These are phyloP conservation scores for Clitoria ternatea DNA, from an alignment of 306 rosid genomes.

Conservation along the genomic window DNA sequence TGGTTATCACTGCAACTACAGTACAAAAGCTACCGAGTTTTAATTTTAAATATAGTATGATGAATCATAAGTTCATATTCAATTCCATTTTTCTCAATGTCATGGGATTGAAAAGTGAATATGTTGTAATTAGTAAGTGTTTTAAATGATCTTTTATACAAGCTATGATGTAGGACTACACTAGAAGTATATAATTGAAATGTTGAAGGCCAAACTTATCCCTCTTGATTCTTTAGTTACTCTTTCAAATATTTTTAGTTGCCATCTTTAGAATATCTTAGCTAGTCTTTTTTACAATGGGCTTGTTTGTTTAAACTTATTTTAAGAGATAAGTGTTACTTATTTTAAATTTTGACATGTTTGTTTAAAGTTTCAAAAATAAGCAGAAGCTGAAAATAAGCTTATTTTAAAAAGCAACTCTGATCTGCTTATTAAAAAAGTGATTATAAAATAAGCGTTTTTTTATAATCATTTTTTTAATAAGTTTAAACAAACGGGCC, in stretches of 20 bases:
- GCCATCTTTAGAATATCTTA: neutral
- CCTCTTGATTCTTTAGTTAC: neutral
- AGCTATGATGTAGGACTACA: neutral
- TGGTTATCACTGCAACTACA: neutral
- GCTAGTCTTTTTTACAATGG: no score
- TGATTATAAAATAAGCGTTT: no score
- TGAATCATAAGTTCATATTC: neutral
- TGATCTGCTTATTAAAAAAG: no score
- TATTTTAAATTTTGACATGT: no score
- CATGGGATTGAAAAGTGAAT: conserved; percentile 3
- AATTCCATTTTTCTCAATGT: neutral
- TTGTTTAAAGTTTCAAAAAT: no score
- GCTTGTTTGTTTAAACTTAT: no score
- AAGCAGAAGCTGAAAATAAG: no score
- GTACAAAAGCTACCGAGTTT: neutral
- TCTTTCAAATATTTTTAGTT: neutral
- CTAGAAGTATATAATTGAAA: neutral
- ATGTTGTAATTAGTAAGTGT: conserved; percentile 16
- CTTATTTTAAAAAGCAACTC: no score
- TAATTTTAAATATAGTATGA: neutral
- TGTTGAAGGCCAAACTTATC: neutral
- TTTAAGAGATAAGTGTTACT: no score
- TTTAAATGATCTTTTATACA: neutral
- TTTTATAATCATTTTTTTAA: no score
- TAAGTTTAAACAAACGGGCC: no score